phyloP scores from a whole-genome alignment of 306 rosid species.

The Vigna nakashimae region DNA sequence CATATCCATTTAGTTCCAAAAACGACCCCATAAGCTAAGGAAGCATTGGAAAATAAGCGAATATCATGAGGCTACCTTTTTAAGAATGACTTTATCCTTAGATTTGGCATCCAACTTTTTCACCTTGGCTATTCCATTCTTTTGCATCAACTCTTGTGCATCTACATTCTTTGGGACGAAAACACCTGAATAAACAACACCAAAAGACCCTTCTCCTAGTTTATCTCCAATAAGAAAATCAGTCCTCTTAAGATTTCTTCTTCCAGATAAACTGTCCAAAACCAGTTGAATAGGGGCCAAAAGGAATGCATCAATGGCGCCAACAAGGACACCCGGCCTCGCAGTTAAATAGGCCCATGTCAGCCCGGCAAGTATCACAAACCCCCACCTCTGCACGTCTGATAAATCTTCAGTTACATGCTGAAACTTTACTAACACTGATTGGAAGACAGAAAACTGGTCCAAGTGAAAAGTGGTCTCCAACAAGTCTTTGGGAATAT shows the following conservation, averaged over 20 bases:
- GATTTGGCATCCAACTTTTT: conserved; percentile 54
- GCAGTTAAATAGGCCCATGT: conserved; percentile 79
- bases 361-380: conserved; percentile 60
- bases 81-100: conserved; percentile 77
- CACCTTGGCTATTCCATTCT: conserved; percentile 53
- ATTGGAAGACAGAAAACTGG: conserved; percentile 60
- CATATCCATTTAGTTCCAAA: conserved; percentile 6
- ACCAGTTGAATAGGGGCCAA: conserved; percentile 77
- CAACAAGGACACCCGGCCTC: conserved; percentile 81
- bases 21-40: conserved; percentile 5
- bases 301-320: conserved; percentile 83
- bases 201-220: conserved; percentile 83
- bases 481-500: conserved; percentile 52
- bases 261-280: conserved; percentile 66
- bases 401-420: conserved; percentile 58
- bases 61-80: conserved; percentile 55
- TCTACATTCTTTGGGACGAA: conserved; percentile 62
- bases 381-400: conserved; percentile 72
- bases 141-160: conserved; percentile 52
- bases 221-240: conserved; percentile 72
- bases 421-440: conserved; percentile 63
- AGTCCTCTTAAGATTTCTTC: conserved; percentile 60
- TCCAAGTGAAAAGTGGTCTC: conserved; percentile 54
- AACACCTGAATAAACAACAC: conserved; percentile 75
- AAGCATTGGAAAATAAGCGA: conserved; percentile 4